Evolutionary conservation across 148 eudicot genomes (phyloP).

Genomic region (Cornus suecica): DNA sequence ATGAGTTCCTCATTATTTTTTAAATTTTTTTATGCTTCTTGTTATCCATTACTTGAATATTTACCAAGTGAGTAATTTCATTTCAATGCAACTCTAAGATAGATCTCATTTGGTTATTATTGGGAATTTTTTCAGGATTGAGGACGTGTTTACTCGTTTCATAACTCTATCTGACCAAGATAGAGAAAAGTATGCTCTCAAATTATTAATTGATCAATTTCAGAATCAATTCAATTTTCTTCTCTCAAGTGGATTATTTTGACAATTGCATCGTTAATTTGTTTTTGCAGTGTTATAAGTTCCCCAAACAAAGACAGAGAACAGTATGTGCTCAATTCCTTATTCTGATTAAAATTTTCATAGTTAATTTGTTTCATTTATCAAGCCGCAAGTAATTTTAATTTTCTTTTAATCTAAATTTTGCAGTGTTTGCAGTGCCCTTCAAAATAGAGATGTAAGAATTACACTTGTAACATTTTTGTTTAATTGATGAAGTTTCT

Average conservation of each 20-base stretch:
- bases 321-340: not conserved
- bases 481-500: too few relatives aligned
- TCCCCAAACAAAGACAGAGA: not conserved
- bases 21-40: too few relatives aligned
- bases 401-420: not conserved
- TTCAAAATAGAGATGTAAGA: constrained; percentile 36
- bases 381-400: not conserved
- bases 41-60: too few relatives aligned
- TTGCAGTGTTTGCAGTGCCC: constrained; percentile 15
- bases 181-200: constrained; percentile 37
- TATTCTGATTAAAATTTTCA: not conserved
- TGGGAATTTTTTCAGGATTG: constrained; percentile 40
- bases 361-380: not conserved
- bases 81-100: not conserved
- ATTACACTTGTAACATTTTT: too few relatives aligned
- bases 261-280: not conserved
- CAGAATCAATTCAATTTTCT: not conserved
- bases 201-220: not conserved
- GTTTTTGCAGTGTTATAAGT: not conserved
- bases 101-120: not conserved
- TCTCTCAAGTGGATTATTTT: not conserved
- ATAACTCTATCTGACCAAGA: constrained; percentile 58
- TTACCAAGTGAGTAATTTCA: too few relatives aligned
- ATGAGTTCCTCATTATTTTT: not conserved
- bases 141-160: constrained; percentile 60